Conservation (phyloP, 108 stramenopile species). For the Fragilaria crotonensis region DNA sequence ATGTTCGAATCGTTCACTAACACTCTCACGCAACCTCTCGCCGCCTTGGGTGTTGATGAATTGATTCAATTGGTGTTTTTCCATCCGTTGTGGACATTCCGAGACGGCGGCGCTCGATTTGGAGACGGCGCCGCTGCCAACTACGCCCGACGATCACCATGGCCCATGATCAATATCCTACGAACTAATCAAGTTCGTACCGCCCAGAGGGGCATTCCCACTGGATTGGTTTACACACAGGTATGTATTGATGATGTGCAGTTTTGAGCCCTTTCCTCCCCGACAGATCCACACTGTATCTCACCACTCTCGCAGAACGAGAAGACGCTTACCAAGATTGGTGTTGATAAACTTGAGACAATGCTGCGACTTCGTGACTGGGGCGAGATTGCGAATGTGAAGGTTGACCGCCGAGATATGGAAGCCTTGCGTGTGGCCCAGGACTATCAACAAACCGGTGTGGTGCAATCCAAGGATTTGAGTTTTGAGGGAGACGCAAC, state of each 20-base stretch:
- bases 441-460: slow-evolving; percentile 66
- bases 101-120: slow-evolving; percentile 83
- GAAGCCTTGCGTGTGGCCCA: slow-evolving; percentile 78
- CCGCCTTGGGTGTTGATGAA: slow-evolving; percentile 67
- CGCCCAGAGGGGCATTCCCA: slow-evolving; percentile 93
- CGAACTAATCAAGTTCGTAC: slow-evolving; percentile 88
- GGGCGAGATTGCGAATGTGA: slow-evolving; percentile 63
- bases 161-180: slow-evolving; percentile 97
- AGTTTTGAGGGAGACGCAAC: slow-evolving; percentile 52
- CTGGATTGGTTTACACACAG: slow-evolving; percentile 92
- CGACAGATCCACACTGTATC: too few species aligned
- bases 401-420: slow-evolving; percentile 78
- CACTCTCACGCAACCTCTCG: slow-evolving; percentile 85
- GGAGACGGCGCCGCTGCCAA: slow-evolving; percentile 80
- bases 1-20: slow-evolving; percentile 85
- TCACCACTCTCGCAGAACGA: too few species aligned
- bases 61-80: slow-evolving; percentile 94
- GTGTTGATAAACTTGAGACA: slow-evolving; percentile 67
- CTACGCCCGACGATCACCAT: slow-evolving; percentile 89
- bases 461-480: slow-evolving; percentile 50
- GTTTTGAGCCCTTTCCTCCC: too few species aligned
- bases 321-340: slow-evolving; percentile 75
- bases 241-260: too few species aligned
- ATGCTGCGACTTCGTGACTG: slow-evolving; percentile 90
- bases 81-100: slow-evolving; percentile 91